A percentile compares a stretch with the other conserved stretches of the same genome.
Conservation (phyloP, 148 eudicot genomes). For the Cornus suecica region DNA sequence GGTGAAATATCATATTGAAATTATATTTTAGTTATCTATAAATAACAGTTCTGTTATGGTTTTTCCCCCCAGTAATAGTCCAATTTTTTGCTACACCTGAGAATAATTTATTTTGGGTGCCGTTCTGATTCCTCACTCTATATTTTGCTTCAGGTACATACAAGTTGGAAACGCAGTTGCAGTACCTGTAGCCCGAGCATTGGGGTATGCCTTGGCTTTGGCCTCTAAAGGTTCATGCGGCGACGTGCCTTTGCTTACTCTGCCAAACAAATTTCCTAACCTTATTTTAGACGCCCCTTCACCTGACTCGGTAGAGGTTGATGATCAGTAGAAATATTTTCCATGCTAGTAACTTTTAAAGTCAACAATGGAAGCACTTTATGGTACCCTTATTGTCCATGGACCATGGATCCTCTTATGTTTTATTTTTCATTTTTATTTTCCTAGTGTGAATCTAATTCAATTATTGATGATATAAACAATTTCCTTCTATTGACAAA, state of each 20-base stretch:
- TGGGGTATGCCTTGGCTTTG: constrained; percentile 56
- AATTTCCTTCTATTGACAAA: no score
- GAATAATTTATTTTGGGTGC: background rate
- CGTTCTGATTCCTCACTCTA: background rate
- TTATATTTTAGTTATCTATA: no score
- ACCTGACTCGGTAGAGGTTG: constrained; percentile 21
- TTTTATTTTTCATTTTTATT: no score
- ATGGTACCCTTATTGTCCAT: no score
- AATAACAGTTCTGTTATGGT: no score
- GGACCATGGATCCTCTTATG: no score
- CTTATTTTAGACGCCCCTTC: constrained; percentile 5
- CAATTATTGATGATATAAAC: no score
- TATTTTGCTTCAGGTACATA: constrained; percentile 40
- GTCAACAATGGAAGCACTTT: no score
- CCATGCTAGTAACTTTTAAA: background rate
- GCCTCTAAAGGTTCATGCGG: constrained; percentile 35
- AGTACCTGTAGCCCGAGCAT: constrained; percentile 73
- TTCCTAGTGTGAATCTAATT: no score
- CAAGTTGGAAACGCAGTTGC: constrained; percentile 94
- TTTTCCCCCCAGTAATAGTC: no score
- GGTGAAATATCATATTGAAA: no score
- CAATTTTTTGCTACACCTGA: no score
- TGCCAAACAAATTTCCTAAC: constrained; percentile 44
- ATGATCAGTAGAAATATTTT: background rate
- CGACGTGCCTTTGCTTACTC: constrained; percentile 28